Percentiles rank a stretch among this genome's conserved stretches.
Evolutionary conservation across 208 protist genomes (phyloP).

Genomic region (Crithidia fasciculata): DNA sequence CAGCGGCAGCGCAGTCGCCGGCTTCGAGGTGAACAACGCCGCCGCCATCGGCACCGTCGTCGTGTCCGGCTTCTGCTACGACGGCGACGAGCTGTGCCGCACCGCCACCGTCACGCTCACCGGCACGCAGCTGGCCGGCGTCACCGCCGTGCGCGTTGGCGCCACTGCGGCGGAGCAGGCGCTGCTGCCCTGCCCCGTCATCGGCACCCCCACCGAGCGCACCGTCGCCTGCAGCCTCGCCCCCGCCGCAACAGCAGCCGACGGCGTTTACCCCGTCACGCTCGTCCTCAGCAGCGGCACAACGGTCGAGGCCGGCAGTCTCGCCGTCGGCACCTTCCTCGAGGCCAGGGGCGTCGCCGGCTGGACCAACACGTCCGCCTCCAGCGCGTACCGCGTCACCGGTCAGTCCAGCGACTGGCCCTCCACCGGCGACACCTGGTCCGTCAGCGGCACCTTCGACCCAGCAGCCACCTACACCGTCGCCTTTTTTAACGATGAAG

Average conservation of each 20-base stretch:
- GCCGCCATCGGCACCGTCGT: not conserved
- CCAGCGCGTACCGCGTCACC: conserved; percentile 16
- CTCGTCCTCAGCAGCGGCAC: conserved; percentile 11
- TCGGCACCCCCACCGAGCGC: not conserved
- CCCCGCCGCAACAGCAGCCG: not conserved
- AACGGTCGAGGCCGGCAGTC: conserved; percentile 19
- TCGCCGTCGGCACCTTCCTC: conserved; percentile 10
- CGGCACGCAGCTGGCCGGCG: conserved; percentile 1
- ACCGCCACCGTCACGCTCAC: conserved; percentile 3
- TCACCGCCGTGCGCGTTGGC: conserved; percentile 17
- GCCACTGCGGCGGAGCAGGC: not conserved
- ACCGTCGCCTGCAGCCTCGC: conserved; percentile 21
- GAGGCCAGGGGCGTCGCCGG: not conserved
- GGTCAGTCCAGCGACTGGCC: conserved; percentile 29
- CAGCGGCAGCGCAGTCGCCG: too few species aligned
- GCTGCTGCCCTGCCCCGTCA: conserved; percentile 8
- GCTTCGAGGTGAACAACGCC: conserved; percentile 4
- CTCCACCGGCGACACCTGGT: conserved; percentile 37
- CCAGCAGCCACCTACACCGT: conserved; percentile 26
- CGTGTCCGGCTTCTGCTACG: conserved; percentile 15
- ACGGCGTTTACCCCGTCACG: conserved; percentile 29
- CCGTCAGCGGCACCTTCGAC: conserved; percentile 38
- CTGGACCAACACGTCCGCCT: conserved; percentile 12
- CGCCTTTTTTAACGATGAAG: too few species aligned
- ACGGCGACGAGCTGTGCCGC: conserved; percentile 16